Base-by-base conservation (phyloP, 257 asterid genomes). In the Nicotiana attenuata region DNA sequence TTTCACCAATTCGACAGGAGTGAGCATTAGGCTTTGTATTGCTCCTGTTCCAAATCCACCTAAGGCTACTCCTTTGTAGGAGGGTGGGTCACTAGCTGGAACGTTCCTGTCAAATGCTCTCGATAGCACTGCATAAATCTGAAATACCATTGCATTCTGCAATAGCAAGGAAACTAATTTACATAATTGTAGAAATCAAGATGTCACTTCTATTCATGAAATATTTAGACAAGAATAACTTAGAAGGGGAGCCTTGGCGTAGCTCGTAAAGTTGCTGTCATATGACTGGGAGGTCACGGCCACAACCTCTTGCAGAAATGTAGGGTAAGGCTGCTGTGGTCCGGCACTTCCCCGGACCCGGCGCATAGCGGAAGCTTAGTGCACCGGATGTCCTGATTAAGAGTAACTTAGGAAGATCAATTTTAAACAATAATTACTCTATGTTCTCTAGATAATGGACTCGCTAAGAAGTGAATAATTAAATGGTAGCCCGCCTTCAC, bases 131-230 rank as follows among this genome's bases (percentile, higher is more conserved):
- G 99, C 98, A 41, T 90, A 91, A 1, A 90, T 83, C 77, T 95
- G 98, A 88, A 93, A 95, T 38, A 86, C 95, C 79, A 93, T 81
- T 1, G 98, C 97, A 81, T 93, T 95, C 99, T 95, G 93, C 85
- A 65, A 63, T 53, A 47, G 41, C 26, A 61, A 68, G 59, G 86
- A 81, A 85, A 31, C 35, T 80, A n/a, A 16, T 4, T 45, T 28
- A 75, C 79, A 75, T 2, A 41, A 45, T 22, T 45, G 79, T 73
- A 45, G 41, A 52, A 15, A 52, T 10, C 19, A 13, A 14, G 57
- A 52, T 52, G 57, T 52, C 0, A 52, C 50, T 11, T 14, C 7
- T 1, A 52, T 52, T 11, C 19, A 52, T 52, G 57, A 14, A 52
- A 52, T 10, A 41, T 41, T 41, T 41, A 9, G 50, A 9, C 50